Evolutionary conservation across 306 rosid species (phyloP), one percentile per base, ranked within the genome.

Genomic region (Canavalia ensiformis): DNA sequence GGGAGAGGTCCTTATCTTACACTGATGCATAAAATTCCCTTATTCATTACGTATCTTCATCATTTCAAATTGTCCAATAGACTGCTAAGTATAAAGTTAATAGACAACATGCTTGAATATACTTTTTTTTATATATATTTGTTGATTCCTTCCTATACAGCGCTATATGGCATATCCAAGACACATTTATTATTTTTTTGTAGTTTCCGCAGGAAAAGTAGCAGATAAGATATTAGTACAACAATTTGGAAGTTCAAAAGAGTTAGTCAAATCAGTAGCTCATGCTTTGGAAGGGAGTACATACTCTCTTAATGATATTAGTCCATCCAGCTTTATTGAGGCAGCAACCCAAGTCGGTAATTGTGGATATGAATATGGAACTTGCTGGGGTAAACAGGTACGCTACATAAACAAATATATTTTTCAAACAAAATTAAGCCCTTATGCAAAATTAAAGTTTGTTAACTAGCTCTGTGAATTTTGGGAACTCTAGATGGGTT

Each of bases 351-450:
- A 76, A 54, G 90, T 91, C 1, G 85, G 92, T 11, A 58, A 73
- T 47, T 88, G 86, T 56, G 81, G 6, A 8, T 94, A 89, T 37
- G 98, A 91, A 83, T 0, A 35, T 68, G 86, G 83, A 55, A 90
- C 88, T 33, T 34, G 18, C 12, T 94, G 98, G 98, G 97, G 97
- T 45, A 59, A 13, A 31, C 62, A 86, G 91, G 96, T 91, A 13
- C 8, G 70, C 28, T 37, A 12, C n/a, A 37, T 37, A 37, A 25
- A 55, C 0, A 25, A 13, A n/a, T n/a, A 54, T 18, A 54, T n/a
- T 45, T 45, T 45, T 54, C n/a, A 45, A 39, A 3, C 58, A 30
- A 30, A 49, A 18, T 13, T 13, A 7, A 39, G 33, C 25, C 3
- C 33, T 2, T 34, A 2, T 49, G 8, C 29, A 37, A 35, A 65